Percentiles rank a stretch among this genome's conserved stretches.
Conservation (phyloP, 1,139 yeast genomes). For the Saccharomyces pastorianus region DNA sequence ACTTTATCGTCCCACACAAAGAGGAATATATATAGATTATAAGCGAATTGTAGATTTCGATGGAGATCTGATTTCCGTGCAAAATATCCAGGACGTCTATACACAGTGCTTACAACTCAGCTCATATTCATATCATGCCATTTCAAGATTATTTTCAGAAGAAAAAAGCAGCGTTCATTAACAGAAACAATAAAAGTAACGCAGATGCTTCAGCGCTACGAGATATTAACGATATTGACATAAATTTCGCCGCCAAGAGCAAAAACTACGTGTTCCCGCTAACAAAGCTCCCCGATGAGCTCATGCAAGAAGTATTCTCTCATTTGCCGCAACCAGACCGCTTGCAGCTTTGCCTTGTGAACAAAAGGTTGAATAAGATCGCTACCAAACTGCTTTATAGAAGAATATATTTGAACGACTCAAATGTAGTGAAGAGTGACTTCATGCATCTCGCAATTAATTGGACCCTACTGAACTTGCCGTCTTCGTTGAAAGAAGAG, state of each 20-base stretch:
- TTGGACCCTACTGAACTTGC: slow-evolving; percentile 30
- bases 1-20: not conserved
- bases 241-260: not conserved
- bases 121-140: not conserved
- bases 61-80: not conserved
- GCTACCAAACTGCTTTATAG: slow-evolving; percentile 29
- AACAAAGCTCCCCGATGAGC: slow-evolving; percentile 23
- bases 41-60: not conserved
- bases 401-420: slow-evolving; percentile 31
- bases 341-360: slow-evolving; percentile 19
- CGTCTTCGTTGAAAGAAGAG: slow-evolving; percentile 26
- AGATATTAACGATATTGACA: not conserved
- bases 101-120: not conserved
- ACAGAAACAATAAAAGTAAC: not conserved
- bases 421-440: slow-evolving; percentile 32
- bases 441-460: slow-evolving; percentile 29
- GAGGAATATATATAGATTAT: not conserved
- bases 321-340: slow-evolving; percentile 30
- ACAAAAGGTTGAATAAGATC: slow-evolving; percentile 19
- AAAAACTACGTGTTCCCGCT: slow-evolving; percentile 11
- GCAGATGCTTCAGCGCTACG: not conserved
- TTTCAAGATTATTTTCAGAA: not conserved
- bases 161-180: not conserved
- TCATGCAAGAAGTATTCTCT: slow-evolving; percentile 27
- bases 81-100: not conserved